These are phyloP conservation scores for Leccinum griseonigrum DNA, from an alignment of 1,284 basidiomycete species.

Conservation along the genomic window DNA sequence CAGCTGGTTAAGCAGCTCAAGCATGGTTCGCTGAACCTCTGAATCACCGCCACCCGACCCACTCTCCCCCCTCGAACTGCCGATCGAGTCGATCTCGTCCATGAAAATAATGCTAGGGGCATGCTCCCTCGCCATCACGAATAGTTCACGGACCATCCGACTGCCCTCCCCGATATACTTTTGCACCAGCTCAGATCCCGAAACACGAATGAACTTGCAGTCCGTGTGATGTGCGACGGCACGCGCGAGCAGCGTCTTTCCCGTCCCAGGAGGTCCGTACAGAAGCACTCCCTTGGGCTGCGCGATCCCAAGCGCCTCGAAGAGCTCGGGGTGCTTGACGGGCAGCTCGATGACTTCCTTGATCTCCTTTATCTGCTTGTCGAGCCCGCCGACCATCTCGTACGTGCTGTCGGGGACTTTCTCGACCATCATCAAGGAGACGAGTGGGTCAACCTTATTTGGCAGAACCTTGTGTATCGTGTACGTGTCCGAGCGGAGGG, in stretches of 20 bases:
- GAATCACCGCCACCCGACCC: slow-evolving; percentile 91
- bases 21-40: slow-evolving; percentile 97
- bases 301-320: slow-evolving; percentile 94
- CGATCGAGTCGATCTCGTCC: slow-evolving; percentile 99
- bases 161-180: slow-evolving; percentile 99
- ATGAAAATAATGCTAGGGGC: slow-evolving; percentile 99
- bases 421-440: slow-evolving; percentile 99
- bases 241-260: slow-evolving; percentile 91
- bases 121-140: slow-evolving; percentile 98
- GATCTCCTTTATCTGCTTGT: slow-evolving; percentile 99
- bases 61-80: slow-evolving; percentile 88
- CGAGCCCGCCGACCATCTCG: slow-evolving; percentile 98
- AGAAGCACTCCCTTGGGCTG: slow-evolving; percentile 97
- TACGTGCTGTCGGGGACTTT: slow-evolving; percentile 99
- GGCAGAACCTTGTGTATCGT: slow-evolving; percentile 93
- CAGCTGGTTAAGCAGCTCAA: slow-evolving; percentile 94
- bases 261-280: slow-evolving; percentile 96
- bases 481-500: slow-evolving; percentile 94
- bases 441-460: slow-evolving; percentile 94
- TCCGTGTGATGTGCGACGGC: slow-evolving; percentile 98
- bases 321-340: slow-evolving; percentile 97
- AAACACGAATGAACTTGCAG: slow-evolving; percentile 97
- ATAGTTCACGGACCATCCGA: slow-evolving; percentile 95
- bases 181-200: slow-evolving; percentile 94
- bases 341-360: slow-evolving; percentile 99